Evolutionary conservation across 1,284 basidiomycete species (phyloP).

Genomic region (Pisolithus thermaeus): DNA sequence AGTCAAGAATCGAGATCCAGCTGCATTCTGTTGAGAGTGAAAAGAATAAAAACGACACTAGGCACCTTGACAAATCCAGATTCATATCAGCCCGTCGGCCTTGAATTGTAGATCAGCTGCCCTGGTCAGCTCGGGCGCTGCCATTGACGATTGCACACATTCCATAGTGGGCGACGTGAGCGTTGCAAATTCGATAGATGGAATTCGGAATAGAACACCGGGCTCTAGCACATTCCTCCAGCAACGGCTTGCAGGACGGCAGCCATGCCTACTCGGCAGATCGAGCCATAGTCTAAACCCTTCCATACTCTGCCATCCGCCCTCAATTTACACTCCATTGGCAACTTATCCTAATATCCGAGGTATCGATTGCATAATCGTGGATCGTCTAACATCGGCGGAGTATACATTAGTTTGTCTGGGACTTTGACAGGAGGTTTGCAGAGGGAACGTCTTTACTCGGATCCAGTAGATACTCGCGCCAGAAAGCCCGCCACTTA

Average conservation of each 20-base stretch:
- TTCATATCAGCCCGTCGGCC: too few species aligned
- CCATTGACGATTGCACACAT: too few species aligned
- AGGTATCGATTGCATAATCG: background rate
- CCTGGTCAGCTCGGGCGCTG: too few species aligned
- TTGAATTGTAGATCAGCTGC: too few species aligned
- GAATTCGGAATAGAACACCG: background rate
- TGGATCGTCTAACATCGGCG: slow-evolving; percentile 2
- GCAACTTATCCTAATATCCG: too few species aligned
- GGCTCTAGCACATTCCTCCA: background rate
- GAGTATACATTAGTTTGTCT: slow-evolving; percentile 16
- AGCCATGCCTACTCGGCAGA: background rate
- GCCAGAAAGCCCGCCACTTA: slow-evolving; percentile 68
- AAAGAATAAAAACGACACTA: too few species aligned
- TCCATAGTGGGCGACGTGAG: background rate
- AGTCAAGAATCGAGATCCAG: too few species aligned
- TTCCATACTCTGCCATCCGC: background rate
- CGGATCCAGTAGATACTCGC: slow-evolving; percentile 42
- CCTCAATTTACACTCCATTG: too few species aligned
- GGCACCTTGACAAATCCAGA: too few species aligned
- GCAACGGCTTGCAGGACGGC: background rate
- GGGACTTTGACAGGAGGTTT: slow-evolving; percentile 6
- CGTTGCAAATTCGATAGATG: background rate
- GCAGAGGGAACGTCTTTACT: slow-evolving; percentile 20
- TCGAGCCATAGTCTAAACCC: background rate
- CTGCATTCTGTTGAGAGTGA: too few species aligned